phyloP scores from a whole-genome alignment of 306 rosid genomes.

The Carpinus viminea region DNA sequence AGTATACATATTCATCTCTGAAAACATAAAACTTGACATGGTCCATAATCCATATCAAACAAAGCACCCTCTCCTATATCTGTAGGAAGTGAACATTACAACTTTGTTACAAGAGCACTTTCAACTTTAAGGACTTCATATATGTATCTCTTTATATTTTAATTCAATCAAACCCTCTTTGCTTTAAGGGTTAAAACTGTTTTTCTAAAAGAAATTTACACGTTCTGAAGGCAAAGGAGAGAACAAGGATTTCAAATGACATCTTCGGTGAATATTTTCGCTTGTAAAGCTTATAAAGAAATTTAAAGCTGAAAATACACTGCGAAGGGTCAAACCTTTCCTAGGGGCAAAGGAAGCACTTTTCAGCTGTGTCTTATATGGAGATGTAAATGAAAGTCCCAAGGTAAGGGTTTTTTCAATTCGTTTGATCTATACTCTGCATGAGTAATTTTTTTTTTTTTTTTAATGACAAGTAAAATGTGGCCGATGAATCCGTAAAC shows the following conservation, averaged over 20 bases:
- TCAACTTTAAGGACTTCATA: not conserved
- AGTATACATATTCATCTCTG: not conserved
- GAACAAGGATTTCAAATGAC: too few species aligned
- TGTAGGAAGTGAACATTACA: not conserved
- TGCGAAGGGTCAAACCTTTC: not conserved
- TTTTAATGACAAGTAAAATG: not conserved
- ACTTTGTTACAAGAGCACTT: not conserved
- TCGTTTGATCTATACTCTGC: not conserved
- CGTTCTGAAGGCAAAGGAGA: too few species aligned
- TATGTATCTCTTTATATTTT: too few species aligned
- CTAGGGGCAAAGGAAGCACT: not conserved
- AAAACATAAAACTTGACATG: not conserved
- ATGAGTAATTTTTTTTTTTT: not conserved
- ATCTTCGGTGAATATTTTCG: not conserved
- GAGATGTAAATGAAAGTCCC: not conserved
- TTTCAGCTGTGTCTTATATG: not conserved
- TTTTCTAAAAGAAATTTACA: too few species aligned
- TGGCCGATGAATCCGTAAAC: not conserved
- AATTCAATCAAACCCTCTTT: not conserved
- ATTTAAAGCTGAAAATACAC: not conserved
- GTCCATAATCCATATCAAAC: not conserved
- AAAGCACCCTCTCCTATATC: not conserved
- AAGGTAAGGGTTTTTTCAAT: not conserved
- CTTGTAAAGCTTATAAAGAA: not conserved
- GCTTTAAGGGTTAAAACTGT: not conserved